Evolutionary conservation across 441 rosid genomes (phyloP), one percentile per base, ranked within the genome.

Genomic region (Manihot esculenta): DNA sequence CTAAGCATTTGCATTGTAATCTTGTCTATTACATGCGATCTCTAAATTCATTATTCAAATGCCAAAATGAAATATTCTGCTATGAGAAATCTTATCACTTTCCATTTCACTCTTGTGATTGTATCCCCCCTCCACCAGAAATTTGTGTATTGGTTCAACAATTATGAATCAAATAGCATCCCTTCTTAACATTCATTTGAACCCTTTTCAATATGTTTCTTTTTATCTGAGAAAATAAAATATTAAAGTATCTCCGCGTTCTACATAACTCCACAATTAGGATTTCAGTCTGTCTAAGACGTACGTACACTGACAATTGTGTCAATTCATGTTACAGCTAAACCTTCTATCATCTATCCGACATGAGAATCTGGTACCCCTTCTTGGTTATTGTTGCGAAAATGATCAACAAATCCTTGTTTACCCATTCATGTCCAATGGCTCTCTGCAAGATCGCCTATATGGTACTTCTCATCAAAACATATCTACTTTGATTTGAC

Each of bases 391-490:
- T 67, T 90, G 91, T 42, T 72, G 84, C 18, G 96, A 90, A 67
- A 82, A 84, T 55, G 96, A 90, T 62, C 93, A 90, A 63, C 96
- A 88, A 78, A 90, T 86, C 44, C 88, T 90, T 12, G 88, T 90
- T 47, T 89, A 89, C 77, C 89, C 89, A 67, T 88, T 86, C 60
- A 90, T 90, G 93, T 88, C 91, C 65, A 90, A 90, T 77, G 96
- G 96, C 72, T 88, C 96, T 71, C 82, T 86, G 54, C 93, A 86
- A 78, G 96, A 86, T 74, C 91, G 93, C 59, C 91, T 90, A 71
- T 85, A 88, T 24, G 93, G 96, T 90, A 88, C 51, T 50, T 70
- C 54, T 60, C 68, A 26, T 68, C 8, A 8, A 57, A 62, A 72
- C 59, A 41, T 8, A 61, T 17, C 11, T 49, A 44, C 50, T 59